A percentile compares a stretch with the other conserved stretches of the same genome.
phyloP scores from a whole-genome alignment of 2,329 filamentous ascomycete genomes.

The Fusarium nanum region DNA sequence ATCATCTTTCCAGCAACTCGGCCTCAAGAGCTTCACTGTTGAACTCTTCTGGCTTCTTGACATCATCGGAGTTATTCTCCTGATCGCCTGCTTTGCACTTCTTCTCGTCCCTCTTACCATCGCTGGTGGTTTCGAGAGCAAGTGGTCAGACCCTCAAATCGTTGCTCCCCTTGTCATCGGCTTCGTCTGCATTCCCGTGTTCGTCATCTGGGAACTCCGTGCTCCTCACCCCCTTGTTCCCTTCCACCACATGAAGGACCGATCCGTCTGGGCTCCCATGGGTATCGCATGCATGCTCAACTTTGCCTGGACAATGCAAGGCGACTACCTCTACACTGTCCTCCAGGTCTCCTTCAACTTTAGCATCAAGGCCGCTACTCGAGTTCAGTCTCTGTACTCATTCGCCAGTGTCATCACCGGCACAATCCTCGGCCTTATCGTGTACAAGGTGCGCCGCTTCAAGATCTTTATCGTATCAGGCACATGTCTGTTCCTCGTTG shows the following conservation, averaged over 20 bases:
- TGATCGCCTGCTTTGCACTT: slow-evolving; percentile 60
- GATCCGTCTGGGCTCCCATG: slow-evolving; percentile 71
- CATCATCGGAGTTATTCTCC: slow-evolving; percentile 57
- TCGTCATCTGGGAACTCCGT: slow-evolving; percentile 61
- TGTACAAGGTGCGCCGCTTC: slow-evolving; percentile 68
- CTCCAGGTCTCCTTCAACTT: slow-evolving; percentile 72
- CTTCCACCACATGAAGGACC: slow-evolving; percentile 70
- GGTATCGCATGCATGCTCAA: slow-evolving; percentile 68
- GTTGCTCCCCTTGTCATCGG: slow-evolving; percentile 60
- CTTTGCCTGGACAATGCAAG: slow-evolving; percentile 72
- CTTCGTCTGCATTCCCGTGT: slow-evolving; percentile 61
- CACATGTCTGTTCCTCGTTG: slow-evolving; percentile 70
- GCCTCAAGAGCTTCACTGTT: slow-evolving; percentile 49
- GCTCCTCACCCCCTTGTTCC: slow-evolving; percentile 67
- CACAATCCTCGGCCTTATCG: slow-evolving; percentile 65
- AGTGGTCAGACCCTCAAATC: slow-evolving; percentile 55
- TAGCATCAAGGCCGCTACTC: slow-evolving; percentile 65
- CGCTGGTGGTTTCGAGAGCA: slow-evolving; percentile 56
- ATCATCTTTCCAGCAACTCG: slow-evolving; percentile 50
- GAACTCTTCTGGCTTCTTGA: slow-evolving; percentile 62
- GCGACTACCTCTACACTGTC: slow-evolving; percentile 72
- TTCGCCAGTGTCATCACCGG: slow-evolving; percentile 69
- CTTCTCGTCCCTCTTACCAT: slow-evolving; percentile 59
- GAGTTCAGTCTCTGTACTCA: slow-evolving; percentile 69
- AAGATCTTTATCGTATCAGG: slow-evolving; percentile 73